Percentiles rank a stretch among this genome's conserved stretches.
These are phyloP conservation scores for Penicillium nordicum DNA, from an alignment of 2,329 filamentous ascomycete genomes.

Conservation along the genomic window DNA sequence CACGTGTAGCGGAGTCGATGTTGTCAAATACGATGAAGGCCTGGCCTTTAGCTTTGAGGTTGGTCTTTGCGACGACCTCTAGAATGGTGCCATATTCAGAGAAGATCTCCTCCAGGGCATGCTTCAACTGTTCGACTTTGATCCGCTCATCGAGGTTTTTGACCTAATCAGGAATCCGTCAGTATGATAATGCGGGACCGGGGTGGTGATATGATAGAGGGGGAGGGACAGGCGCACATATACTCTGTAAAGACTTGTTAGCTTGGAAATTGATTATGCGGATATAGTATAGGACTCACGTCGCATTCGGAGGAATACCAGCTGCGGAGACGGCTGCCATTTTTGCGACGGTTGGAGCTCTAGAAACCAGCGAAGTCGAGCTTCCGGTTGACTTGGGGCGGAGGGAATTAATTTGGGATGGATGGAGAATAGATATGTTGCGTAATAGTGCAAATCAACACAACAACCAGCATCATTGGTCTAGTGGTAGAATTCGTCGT, in stretches of 20 bases:
- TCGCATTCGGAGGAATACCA: constrained; percentile 38
- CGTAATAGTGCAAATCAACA: accelerated
- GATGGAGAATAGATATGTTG: not conserved
- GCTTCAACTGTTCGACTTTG: constrained; percentile 72
- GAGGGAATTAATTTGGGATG: not conserved
- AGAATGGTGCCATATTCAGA: constrained; percentile 81
- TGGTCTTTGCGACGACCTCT: constrained; percentile 83
- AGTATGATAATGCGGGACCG: constrained; percentile 13
- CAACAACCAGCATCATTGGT: constrained; percentile 39
- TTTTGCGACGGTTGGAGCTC: constrained; percentile 28
- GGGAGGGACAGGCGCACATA: constrained; percentile 34
- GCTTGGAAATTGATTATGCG: constrained; percentile 6
- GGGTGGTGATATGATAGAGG: constrained; percentile 9
- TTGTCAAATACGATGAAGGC: constrained; percentile 90
- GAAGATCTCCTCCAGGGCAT: constrained; percentile 73
- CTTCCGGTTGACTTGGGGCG: constrained; percentile 8
- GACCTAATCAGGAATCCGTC: constrained; percentile 39
- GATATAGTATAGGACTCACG: constrained; percentile 29
- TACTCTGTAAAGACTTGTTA: constrained; percentile 32
- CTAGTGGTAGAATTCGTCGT: constrained; percentile 47
- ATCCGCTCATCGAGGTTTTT: constrained; percentile 91
- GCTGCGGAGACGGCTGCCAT: constrained; percentile 37
- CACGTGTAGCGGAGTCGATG: constrained; percentile 71
- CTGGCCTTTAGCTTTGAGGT: constrained; percentile 88
- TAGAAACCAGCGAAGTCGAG: constrained; percentile 17